These are phyloP conservation scores for Ambrosiella cleistominuta DNA, from an alignment of 2,329 filamentous ascomycete genomes.

Conservation along the genomic window DNA sequence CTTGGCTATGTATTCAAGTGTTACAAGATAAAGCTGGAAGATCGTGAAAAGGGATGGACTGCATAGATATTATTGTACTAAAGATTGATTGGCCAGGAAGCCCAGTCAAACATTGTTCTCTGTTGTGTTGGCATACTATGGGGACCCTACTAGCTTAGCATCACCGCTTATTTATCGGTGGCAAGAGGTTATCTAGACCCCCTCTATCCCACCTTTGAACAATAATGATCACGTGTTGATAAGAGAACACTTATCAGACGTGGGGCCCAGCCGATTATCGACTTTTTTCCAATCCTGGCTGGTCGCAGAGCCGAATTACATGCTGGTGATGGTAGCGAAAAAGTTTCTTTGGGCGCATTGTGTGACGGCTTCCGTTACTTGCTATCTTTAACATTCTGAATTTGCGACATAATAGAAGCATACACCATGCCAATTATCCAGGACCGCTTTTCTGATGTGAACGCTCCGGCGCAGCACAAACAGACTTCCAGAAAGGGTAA, in stretches of 20 bases:
- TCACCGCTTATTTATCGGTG: not conserved
- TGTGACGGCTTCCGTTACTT: not conserved
- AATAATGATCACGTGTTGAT: slow-evolving; percentile 4
- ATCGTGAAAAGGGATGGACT: slow-evolving; percentile 6
- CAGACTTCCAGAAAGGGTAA: slow-evolving; percentile 94
- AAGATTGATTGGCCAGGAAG: not conserved
- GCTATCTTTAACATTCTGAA: not conserved
- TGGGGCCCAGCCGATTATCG: slow-evolving; percentile 7
- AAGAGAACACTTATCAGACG: slow-evolving; percentile 10
- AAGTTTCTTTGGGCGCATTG: not conserved
- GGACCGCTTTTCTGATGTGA: slow-evolving; percentile 30
- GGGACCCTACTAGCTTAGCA: not conserved
- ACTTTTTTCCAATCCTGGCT: slow-evolving; percentile 10
- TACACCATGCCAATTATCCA: slow-evolving; percentile 34
- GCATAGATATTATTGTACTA: not conserved
- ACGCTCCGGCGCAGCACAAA: slow-evolving; percentile 61
- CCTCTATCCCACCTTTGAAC: not conserved
- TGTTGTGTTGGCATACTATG: not conserved
- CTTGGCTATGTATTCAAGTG: not conserved
- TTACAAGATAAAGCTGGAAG: not conserved
- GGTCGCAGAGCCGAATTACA: slow-evolving; percentile 11
- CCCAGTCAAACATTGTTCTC: not conserved
- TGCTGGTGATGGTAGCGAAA: not conserved
- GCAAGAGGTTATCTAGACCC: not conserved
- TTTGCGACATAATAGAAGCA: not conserved